These are phyloP conservation scores for Lachnellula cervina DNA, from an alignment of 2,329 filamentous ascomycete species.

Conservation along the genomic window DNA sequence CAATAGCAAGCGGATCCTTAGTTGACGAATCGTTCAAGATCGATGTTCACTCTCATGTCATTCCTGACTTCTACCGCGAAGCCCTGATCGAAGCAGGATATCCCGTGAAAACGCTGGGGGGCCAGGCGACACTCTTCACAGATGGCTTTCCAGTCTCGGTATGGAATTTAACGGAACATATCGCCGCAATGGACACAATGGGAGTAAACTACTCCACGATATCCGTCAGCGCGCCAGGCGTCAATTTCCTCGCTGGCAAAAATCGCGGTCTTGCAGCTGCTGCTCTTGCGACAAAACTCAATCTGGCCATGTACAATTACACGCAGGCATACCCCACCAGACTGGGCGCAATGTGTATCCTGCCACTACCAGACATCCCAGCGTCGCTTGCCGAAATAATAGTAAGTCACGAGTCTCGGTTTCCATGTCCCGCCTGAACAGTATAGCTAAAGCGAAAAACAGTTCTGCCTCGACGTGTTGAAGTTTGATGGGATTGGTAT, in stretches of 20 bases:
- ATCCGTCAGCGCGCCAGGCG: slow-evolving; percentile 50
- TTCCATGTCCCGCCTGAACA: slow-evolving; percentile 9
- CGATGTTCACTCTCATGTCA: slow-evolving; percentile 45
- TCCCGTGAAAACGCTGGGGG: slow-evolving; percentile 24
- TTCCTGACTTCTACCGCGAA: slow-evolving; percentile 38
- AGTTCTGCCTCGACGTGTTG: slow-evolving; percentile 34
- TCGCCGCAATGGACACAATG: slow-evolving; percentile 40
- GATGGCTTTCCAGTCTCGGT: slow-evolving; percentile 47
- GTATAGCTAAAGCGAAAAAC: slow-evolving; percentile 15
- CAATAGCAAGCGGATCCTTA: not conserved
- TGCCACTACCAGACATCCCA: slow-evolving; percentile 33
- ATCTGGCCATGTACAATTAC: slow-evolving; percentile 20
- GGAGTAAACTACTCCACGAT: slow-evolving; percentile 48
- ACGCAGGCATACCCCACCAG: slow-evolving; percentile 25
- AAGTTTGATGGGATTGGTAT: slow-evolving; percentile 39
- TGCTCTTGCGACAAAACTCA: slow-evolving; percentile 31
- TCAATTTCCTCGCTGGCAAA: slow-evolving; percentile 31
- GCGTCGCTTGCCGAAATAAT: slow-evolving; percentile 33
- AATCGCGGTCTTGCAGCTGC: slow-evolving; percentile 27
- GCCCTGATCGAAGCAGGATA: slow-evolving; percentile 38
- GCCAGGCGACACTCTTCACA: slow-evolving; percentile 10
- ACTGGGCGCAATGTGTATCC: slow-evolving; percentile 37
- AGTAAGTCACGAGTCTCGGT: not conserved
- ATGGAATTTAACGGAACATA: slow-evolving; percentile 43
- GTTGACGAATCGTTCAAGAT: slow-evolving; percentile 26